Evolutionary conservation across 23 red algal genomes (phyloP).

Genomic region (Gracilaria caudata): DNA sequence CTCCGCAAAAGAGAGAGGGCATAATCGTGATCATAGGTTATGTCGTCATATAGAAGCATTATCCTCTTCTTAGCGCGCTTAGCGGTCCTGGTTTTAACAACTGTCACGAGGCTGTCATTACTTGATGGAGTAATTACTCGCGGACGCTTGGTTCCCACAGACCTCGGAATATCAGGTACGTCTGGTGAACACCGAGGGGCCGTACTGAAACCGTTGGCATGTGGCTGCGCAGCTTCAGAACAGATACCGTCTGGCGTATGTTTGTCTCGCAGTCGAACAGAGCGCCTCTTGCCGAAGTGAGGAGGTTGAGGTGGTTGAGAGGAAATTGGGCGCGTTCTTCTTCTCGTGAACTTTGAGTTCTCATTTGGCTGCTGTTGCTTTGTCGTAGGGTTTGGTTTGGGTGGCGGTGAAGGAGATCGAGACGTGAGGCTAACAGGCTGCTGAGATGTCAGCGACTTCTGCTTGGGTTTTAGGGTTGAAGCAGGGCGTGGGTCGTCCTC

Average conservation of each 20-base stretch:
- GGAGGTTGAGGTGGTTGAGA: not conserved
- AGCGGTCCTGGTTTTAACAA: not conserved
- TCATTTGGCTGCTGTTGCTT: not conserved
- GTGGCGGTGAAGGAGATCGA: not conserved
- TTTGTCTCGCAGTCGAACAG: not conserved
- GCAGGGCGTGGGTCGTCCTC: not conserved
- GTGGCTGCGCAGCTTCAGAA: too few relatives aligned
- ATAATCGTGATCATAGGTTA: not conserved
- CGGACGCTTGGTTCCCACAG: not conserved
- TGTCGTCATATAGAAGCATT: not conserved
- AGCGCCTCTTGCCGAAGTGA: not conserved
- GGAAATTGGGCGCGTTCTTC: not conserved
- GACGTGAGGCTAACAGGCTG: not conserved
- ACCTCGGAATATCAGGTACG: not conserved
- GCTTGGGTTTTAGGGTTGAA: not conserved
- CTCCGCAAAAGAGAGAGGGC: not conserved
- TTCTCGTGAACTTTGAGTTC: not conserved
- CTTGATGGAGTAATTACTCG: not conserved
- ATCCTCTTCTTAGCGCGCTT: not conserved
- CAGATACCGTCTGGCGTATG: not conserved
- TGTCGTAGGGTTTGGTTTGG: not conserved
- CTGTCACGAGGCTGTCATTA: slow-evolving; percentile 9
- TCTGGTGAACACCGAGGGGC: not conserved
- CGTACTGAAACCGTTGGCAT: not conserved
- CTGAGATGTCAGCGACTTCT: not conserved